Evolutionary conservation across 2,329 filamentous ascomycete genomes (phyloP), one percentile per base, ranked within the genome.

Genomic region (Elsinoe necatrix): DNA sequence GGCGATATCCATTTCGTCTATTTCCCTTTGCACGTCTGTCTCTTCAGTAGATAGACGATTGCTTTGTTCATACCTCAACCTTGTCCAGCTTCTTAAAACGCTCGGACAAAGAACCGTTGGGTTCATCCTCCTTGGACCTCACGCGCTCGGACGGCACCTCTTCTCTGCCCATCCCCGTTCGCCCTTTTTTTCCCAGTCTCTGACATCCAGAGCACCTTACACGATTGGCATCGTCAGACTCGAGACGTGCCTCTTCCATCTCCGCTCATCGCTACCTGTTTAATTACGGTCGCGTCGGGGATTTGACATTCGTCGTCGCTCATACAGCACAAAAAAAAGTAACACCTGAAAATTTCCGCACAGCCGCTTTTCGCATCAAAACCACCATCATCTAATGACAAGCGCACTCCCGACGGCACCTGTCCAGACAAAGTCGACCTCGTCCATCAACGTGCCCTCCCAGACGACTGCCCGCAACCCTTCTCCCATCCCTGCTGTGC

Each of bases 381-480:
- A 54, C 55, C 25, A 42, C 52, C 60, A 51, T 50, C 56, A 54
- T 77, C 77, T 80, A 79, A 83, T 84, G 81, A 83, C 76, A 73
- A 82, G 79, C 77, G 78, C 77, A 71, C 73, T 75, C 70, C 72
- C 77, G 69, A 71, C 73, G 69, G 73, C 75, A 56, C 63, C 70
- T 60, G 70, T 67, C 64, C 75, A 68, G 71, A 74, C 62, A 75
- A 71, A 69, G 73, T 75, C 72, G 72, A 73, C 70, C 67, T 67
- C 66, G 64, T 70, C 75, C 68, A 72, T 72, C 69, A 70, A 73
- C 65, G 69, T 73, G 66, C 71, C 75, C 70, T 71, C 75, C 63
- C 69, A 70, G 64, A 71, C 74, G 67, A 68, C 70, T 60, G 69
- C 75, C 71, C 76, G 75, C 71, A 74, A 75, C 73, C 72, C 77